Percentiles rank a stretch among this genome's conserved stretches.
These are phyloP conservation scores for Cardamine resedifolia DNA, from an alignment of 345 rosid genomes.

Conservation along the genomic window DNA sequence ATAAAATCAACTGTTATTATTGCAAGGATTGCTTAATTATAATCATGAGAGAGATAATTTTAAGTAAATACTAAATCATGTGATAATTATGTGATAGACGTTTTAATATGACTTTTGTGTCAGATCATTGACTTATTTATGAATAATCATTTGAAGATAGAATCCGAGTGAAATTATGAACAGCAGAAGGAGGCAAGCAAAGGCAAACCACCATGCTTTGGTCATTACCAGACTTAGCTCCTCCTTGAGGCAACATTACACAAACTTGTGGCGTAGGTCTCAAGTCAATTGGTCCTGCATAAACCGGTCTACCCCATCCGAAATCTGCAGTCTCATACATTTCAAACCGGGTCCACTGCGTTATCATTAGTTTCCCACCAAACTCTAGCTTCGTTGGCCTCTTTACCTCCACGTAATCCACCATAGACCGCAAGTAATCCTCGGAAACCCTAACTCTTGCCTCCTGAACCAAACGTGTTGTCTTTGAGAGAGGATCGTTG, in stretches of 20 bases:
- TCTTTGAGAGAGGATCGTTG: constrained; percentile 49
- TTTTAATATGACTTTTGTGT: neutral
- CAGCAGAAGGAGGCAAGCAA: constrained; percentile 76
- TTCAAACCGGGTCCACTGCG: constrained; percentile 89
- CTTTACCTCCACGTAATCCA: constrained; percentile 65
- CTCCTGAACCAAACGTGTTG: constrained; percentile 56
- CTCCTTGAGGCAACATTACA: constrained; percentile 75
- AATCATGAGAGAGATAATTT: neutral
- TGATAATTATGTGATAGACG: neutral
- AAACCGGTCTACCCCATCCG: constrained; percentile 85
- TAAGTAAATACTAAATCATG: neutral
- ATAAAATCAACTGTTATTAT: constrained; percentile 1
- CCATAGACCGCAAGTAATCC: constrained; percentile 69
- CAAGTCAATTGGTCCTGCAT: constrained; percentile 83
- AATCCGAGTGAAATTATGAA: constrained; percentile 47
- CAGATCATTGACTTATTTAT: neutral
- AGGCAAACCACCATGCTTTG: constrained; percentile 72
- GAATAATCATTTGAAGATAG: constrained; percentile 41
- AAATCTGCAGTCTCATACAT: constrained; percentile 83
- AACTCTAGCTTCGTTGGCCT: constrained; percentile 82
- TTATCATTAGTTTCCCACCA: constrained; percentile 81
- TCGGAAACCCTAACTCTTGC: constrained; percentile 66
- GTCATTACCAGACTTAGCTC: constrained; percentile 40
- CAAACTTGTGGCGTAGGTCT: constrained; percentile 95
- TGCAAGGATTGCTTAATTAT: neutral